Percentiles rank a stretch among this genome's conserved stretches.
phyloP scores from a whole-genome alignment of 2,329 filamentous ascomycete genomes.

The Aspergillus vadensis region DNA sequence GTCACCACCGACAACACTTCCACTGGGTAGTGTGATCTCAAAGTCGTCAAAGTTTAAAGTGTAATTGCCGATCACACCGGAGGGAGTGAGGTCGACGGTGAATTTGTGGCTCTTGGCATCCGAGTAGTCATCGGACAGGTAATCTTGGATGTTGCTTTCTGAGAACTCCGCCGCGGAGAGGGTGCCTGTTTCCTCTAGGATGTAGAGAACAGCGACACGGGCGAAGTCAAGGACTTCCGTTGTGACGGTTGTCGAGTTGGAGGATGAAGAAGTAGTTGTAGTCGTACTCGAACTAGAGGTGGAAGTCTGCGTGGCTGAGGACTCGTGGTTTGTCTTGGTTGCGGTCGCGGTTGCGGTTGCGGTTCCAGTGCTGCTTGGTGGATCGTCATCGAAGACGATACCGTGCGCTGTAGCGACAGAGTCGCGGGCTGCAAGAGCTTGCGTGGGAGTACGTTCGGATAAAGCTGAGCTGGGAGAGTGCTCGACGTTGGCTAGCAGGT shows the following conservation, averaged over 20 bases:
- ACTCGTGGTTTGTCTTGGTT: constrained; percentile 13
- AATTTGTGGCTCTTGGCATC: constrained; percentile 24
- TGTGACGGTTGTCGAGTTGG: constrained; percentile 16
- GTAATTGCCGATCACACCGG: constrained; percentile 31
- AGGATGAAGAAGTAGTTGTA: neutral
- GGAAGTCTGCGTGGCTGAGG: constrained; percentile 22
- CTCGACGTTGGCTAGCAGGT: constrained; percentile 5
- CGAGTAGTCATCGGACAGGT: constrained; percentile 30
- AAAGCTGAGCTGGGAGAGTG: constrained; percentile 13
- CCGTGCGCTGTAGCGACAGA: constrained; percentile 38
- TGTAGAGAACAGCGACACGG: constrained; percentile 45
- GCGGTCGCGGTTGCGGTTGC: constrained; percentile 32
- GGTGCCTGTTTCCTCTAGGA: constrained; percentile 38
- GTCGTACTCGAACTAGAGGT: constrained; percentile 9
- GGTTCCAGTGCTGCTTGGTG: constrained; percentile 12
- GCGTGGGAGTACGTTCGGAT: constrained; percentile 14
- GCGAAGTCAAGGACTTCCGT: constrained; percentile 37
- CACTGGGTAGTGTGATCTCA: constrained; percentile 31
- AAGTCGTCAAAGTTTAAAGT: constrained; percentile 40
- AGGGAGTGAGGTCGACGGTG: constrained; percentile 25
- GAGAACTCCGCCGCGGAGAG: constrained; percentile 34
- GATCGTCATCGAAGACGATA: constrained; percentile 38
- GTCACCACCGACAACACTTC: constrained; percentile 28
- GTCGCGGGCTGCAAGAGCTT: constrained; percentile 26
- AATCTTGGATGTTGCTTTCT: constrained; percentile 33